Conservation (phyloP, 225 moss, liverwort and hornwort species). For the Anthoceros angustus region DNA sequence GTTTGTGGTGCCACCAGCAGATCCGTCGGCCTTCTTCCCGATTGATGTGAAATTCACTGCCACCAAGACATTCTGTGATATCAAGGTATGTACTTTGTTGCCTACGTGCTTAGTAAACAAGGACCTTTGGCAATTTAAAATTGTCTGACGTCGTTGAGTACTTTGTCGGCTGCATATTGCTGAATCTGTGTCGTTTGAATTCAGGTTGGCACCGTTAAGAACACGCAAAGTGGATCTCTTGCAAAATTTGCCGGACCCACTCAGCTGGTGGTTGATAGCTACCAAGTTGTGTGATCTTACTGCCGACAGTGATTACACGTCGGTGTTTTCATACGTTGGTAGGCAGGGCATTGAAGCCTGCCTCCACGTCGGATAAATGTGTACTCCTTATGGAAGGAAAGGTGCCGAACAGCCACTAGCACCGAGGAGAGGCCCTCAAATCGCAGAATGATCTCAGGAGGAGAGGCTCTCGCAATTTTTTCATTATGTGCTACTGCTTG, state of each 20-base stretch:
- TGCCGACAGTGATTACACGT: neutral
- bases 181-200: neutral
- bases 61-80: constrained; percentile 62
- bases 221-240: constrained; percentile 41
- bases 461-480: too few relatives aligned
- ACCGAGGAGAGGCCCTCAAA: too few relatives aligned
- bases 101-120: neutral
- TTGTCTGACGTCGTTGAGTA: neutral
- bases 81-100: constrained; percentile 37
- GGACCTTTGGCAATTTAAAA: neutral
- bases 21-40: constrained; percentile 72
- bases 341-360: too few relatives aligned
- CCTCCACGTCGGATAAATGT: too few relatives aligned
- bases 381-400: too few relatives aligned
- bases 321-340: too few relatives aligned
- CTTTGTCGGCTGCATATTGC: neutral
- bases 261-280: constrained; percentile 81
- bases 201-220: constrained; percentile 62
- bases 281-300: constrained; percentile 56
- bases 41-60: constrained; percentile 90
- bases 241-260: constrained; percentile 61
- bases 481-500: too few relatives aligned
- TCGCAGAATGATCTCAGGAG: too few relatives aligned
- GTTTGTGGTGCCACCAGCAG: constrained; percentile 87
- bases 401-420: too few relatives aligned